Evolutionary conservation across 306 rosid species (phyloP).

Genomic region (Echinosophora koreensis): DNA sequence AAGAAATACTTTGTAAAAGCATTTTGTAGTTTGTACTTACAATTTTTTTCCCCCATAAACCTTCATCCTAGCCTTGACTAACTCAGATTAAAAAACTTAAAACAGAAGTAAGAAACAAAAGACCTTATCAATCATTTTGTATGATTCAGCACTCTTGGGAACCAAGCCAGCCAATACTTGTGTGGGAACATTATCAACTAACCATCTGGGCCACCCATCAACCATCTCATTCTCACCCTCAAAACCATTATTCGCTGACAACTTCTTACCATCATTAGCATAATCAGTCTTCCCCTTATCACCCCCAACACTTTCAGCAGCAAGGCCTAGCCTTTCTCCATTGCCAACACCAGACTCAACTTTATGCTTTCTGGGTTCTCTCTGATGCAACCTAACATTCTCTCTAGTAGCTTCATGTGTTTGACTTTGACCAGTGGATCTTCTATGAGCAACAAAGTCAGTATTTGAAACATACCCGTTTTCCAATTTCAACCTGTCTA

Average conservation of each 20-base stretch:
- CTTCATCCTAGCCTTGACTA: conserved; percentile 7
- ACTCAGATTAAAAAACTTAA: conserved; percentile 2
- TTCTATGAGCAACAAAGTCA: conserved; percentile 48
- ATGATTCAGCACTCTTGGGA: conserved; percentile 84
- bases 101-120: not conserved
- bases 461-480: conserved; percentile 64
- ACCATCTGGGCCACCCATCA: conserved; percentile 58
- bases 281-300: conserved; percentile 40
- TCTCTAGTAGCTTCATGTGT: conserved; percentile 36
- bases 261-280: conserved; percentile 34
- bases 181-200: conserved; percentile 54
- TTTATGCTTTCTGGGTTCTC: conserved; percentile 41
- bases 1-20: not conserved
- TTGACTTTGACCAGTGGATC: conserved; percentile 61
- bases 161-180: conserved; percentile 61
- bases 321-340: conserved; percentile 27
- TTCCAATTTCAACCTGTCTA: conserved; percentile 64
- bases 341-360: conserved; percentile 39
- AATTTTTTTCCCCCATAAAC: not conserved
- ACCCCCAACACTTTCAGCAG: conserved; percentile 10
- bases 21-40: too few species aligned
- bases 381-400: too few species aligned
- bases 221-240: conserved; percentile 48
- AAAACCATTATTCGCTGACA: conserved; percentile 38
- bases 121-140: conserved; percentile 80